Conservation (phyloP, 768 basidiomycete species). For the Boletus sp. region DNA sequence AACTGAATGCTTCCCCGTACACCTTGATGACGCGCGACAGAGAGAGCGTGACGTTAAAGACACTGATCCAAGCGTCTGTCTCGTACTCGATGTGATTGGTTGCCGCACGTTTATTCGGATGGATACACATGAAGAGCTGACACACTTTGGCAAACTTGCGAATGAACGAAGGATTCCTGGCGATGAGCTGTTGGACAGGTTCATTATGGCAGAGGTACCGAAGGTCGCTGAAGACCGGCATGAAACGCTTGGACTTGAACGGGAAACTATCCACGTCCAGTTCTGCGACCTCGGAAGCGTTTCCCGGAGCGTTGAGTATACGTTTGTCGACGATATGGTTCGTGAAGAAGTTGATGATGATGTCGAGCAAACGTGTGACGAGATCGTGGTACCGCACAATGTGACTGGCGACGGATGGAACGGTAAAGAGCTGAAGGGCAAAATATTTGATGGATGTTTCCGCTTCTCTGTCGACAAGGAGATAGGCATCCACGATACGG, state of each 20-base stretch:
- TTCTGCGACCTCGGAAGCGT: constrained; percentile 24
- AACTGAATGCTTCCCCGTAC: constrained; percentile 81
- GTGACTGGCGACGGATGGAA: constrained; percentile 79
- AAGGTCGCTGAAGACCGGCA: constrained; percentile 91
- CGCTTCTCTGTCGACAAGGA: constrained; percentile 89
- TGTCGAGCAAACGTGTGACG: constrained; percentile 71
- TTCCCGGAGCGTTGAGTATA: constrained; percentile 40
- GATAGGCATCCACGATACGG: constrained; percentile 84
- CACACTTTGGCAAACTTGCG: constrained; percentile 73
- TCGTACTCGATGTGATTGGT: constrained; percentile 93
- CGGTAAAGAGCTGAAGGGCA: constrained; percentile 89
- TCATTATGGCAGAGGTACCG: constrained; percentile 81
- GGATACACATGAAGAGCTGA: constrained; percentile 90
- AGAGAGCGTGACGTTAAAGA: constrained; percentile 93
- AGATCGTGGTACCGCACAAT: constrained; percentile 74
- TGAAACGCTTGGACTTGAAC: constrained; percentile 94
- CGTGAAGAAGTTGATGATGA: constrained; percentile 91
- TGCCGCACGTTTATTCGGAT: constrained; percentile 82
- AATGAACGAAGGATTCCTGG: constrained; percentile 64
- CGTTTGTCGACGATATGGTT: constrained; percentile 79
- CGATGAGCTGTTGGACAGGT: constrained; percentile 78
- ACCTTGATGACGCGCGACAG: constrained; percentile 86
- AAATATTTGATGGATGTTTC: constrained; percentile 96
- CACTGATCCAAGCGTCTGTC: constrained; percentile 94
- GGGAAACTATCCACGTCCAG: constrained; percentile 83